These are phyloP conservation scores for Lithohypha guttulata DNA, from an alignment of 2,329 filamentous ascomycete genomes.

Conservation along the genomic window DNA sequence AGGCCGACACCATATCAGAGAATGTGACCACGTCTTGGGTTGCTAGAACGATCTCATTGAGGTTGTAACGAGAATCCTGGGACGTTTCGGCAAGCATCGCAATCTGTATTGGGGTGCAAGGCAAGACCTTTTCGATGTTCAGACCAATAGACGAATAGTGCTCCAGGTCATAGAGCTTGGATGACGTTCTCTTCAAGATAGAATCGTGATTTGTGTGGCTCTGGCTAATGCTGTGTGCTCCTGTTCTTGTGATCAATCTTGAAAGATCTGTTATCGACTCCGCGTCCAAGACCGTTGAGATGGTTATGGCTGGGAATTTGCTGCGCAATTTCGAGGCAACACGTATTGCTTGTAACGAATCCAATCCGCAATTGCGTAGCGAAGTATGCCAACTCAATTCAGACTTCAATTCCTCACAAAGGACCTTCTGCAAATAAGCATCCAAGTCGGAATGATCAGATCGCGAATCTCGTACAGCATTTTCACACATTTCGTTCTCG, in stretches of 20 bases:
- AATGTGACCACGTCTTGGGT: conserved; percentile 32
- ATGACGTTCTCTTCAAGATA: not conserved
- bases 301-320: conserved; percentile 45
- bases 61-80: conserved; percentile 52
- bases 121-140: conserved; percentile 34
- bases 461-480: too few species aligned
- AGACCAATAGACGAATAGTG: conserved; percentile 11
- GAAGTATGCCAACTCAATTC: conserved; percentile 30
- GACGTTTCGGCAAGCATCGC: conserved; percentile 72
- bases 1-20: conserved; percentile 37
- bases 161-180: too few species aligned
- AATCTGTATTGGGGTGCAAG: conserved; percentile 63
- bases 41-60: conserved; percentile 65
- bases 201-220: not conserved
- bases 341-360: conserved; percentile 54
- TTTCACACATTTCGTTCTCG: conserved; percentile 16
- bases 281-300: conserved; percentile 51
- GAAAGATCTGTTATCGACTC: conserved; percentile 32
- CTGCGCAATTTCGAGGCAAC: conserved; percentile 55
- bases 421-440: conserved; percentile 30
- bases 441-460: too few species aligned
- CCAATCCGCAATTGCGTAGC: conserved; percentile 49
- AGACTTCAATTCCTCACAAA: conserved; percentile 34
- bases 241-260: conserved; percentile 7
- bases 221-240: not conserved